Base-by-base conservation (phyloP, 225 moss, liverwort and hornwort genomes). In the Marchantia polymorpha region DNA sequence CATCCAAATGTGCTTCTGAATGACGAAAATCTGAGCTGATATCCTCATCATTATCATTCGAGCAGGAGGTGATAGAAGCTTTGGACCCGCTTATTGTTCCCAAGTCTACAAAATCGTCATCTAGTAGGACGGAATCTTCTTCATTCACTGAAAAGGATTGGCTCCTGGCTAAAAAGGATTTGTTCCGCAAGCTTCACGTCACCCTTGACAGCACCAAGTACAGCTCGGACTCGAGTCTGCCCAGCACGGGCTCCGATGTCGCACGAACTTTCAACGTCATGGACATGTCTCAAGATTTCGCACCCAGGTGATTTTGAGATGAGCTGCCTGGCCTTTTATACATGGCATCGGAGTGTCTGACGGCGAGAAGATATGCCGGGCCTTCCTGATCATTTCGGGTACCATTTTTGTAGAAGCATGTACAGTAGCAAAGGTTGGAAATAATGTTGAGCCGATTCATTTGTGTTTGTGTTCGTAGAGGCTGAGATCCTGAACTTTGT, bases 31-130 rank as follows among this genome's bases (percentile, higher is more conserved):
- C 68, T 46, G 63, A 10, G 49, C 56, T 50, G 50, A 56, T 52
- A 26, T 48, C 10, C 31, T 8, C 8, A 64, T 25, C 16, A 64
- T 50, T 23, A 67, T 22, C 39, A 39, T 66, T 51, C 52, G 61
- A 69, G 39, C 83, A 83, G 83, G 76, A 69, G 12, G 83, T 80
- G 51, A 22, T 83, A 59, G 65, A 76, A 13, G 69, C 51, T 4
- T 61, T 83, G 55, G 76, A 83, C 13, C 75, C 80, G 59, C 30
- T 83, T 8, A 52, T 81, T 50, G 15, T 75, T 6, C 52, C 68
- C 53, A 69, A 54, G 56, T 17, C 55, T 30, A 7, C 10, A 39
- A 68, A 31, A 66, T 10, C 23, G 20, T 10, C 60, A 0, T 55
- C 49, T 22, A 76, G 76, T 48, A 65, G 46, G 16, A 27, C 6